Conservation (phyloP, 179 eudicot genomes). For the Patellifolia procumbens region DNA sequence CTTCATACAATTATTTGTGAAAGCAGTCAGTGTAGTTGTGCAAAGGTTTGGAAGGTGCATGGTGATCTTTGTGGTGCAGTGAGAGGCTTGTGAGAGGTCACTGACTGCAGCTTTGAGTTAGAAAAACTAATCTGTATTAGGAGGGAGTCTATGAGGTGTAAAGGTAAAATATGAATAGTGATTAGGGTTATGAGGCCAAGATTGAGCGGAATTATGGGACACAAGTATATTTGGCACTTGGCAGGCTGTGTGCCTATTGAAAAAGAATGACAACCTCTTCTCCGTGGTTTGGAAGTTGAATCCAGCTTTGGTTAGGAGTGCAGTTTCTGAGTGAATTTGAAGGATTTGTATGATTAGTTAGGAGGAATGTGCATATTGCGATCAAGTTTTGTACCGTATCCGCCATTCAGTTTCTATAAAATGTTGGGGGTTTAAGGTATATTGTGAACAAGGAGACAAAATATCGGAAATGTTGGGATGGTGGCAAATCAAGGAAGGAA, state of each 20-base stretch:
- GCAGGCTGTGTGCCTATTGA: not conserved
- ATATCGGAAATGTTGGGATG: too few relatives aligned
- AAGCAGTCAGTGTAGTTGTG: not conserved
- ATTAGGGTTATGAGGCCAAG: not conserved
- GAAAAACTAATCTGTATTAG: not conserved
- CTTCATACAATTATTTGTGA: not conserved
- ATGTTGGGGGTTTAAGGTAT: too few relatives aligned
- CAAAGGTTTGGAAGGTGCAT: not conserved
- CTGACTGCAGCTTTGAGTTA: not conserved
- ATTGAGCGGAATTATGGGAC: not conserved
- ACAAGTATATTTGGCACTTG: too few relatives aligned
- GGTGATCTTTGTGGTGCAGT: not conserved
- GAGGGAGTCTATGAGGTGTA: not conserved
- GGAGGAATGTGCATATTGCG: not conserved
- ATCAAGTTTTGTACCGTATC: not conserved
- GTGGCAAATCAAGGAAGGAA: too few relatives aligned
- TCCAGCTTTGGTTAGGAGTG: not conserved
- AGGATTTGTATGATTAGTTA: not conserved
- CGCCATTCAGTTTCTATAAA: too few relatives aligned
- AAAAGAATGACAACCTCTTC: not conserved
- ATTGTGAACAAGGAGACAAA: too few relatives aligned
- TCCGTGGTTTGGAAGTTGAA: not conserved
- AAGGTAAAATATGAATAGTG: not conserved
- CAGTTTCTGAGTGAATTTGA: not conserved
- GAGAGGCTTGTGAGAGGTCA: not conserved